phyloP scores from a whole-genome alignment of 2,329 filamentous ascomycete genomes.

The Claviceps sp. region DNA sequence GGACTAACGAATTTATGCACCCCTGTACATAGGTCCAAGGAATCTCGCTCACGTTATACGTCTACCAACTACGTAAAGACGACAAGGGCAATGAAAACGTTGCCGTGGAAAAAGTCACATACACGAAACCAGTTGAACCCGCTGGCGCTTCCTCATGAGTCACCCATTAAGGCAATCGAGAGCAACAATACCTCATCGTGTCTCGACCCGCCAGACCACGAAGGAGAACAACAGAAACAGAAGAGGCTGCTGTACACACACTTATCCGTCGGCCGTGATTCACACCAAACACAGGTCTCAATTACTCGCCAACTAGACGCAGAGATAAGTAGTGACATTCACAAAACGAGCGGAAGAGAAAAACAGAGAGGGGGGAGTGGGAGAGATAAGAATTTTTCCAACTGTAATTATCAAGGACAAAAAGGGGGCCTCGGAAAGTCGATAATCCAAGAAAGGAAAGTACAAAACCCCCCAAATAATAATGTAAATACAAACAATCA shows the following conservation, averaged over 20 bases:
- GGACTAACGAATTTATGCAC: neutral
- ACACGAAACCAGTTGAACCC: constrained; percentile 60
- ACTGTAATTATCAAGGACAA: constrained; percentile 5
- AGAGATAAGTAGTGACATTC: constrained; percentile 7
- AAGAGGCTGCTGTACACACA: neutral
- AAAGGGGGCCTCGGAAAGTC: constrained; percentile 4
- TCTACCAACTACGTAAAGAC: constrained; percentile 75
- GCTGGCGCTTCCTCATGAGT: constrained; percentile 35
- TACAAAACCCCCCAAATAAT: neutral
- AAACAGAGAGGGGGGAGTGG: no score
- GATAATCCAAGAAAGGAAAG: constrained; percentile 2
- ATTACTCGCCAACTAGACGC: constrained; percentile 4
- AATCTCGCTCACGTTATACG: constrained; percentile 88
- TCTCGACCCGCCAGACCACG: neutral
- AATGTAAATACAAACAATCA: constrained; percentile 19
- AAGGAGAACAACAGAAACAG: neutral
- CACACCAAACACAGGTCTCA: constrained; percentile 8
- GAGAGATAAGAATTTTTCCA: constrained; percentile 5
- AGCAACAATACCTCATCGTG: neutral
- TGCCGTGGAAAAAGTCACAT: constrained; percentile 75
- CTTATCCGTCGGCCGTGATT: constrained; percentile 3
- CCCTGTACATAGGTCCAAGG: constrained; percentile 61
- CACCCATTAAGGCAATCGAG: neutral
- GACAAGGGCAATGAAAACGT: constrained; percentile 66
- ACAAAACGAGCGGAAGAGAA: constrained; percentile 2